A percentile compares a stretch with the other conserved stretches of the same genome.
Conservation (phyloP, 257 asterid genomes). For the Nicotiana tabacum region DNA sequence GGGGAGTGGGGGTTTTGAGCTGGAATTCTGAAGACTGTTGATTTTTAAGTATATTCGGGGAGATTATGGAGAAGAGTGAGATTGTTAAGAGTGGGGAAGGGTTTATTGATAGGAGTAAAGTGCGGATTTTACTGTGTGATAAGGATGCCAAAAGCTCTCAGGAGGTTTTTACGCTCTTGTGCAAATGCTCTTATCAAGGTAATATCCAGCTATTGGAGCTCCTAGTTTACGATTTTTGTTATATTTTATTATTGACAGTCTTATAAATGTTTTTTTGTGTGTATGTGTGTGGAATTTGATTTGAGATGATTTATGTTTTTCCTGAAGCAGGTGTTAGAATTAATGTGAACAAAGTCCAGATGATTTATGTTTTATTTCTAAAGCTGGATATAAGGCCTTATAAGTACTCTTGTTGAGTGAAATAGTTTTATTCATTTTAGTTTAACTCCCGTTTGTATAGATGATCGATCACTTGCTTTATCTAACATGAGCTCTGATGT, state of each 20-base stretch:
- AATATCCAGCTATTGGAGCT: slow-evolving; percentile 14
- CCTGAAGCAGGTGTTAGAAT: not conserved
- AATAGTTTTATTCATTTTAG: not conserved
- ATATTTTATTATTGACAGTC: not conserved
- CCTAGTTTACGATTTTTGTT: not conserved
- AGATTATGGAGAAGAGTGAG: slow-evolving; percentile 49
- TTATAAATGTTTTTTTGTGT: not conserved
- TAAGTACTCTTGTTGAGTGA: not conserved
- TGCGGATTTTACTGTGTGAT: slow-evolving; percentile 85
- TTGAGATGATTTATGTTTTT: not conserved
- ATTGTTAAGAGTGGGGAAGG: slow-evolving; percentile 65
- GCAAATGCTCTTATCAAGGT: slow-evolving; percentile 94
- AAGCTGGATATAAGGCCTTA: not conserved
- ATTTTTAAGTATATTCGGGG: not conserved
- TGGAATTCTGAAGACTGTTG: not conserved
- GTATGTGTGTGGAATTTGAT: not conserved
- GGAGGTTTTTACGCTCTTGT: slow-evolving; percentile 67
- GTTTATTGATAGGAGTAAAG: slow-evolving; percentile 85
- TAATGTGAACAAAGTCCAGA: not conserved
- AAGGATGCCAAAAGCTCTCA: slow-evolving; percentile 68
- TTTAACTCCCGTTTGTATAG: not conserved
- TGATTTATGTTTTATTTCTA: too few species aligned
- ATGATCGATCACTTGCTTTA: not conserved
- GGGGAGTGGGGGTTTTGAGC: slow-evolving; percentile 14
- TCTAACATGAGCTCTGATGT: not conserved